Evolutionary conservation across 192 early-diverging fungal genomes (phyloP).

Genomic region (Linderina pennispora): DNA sequence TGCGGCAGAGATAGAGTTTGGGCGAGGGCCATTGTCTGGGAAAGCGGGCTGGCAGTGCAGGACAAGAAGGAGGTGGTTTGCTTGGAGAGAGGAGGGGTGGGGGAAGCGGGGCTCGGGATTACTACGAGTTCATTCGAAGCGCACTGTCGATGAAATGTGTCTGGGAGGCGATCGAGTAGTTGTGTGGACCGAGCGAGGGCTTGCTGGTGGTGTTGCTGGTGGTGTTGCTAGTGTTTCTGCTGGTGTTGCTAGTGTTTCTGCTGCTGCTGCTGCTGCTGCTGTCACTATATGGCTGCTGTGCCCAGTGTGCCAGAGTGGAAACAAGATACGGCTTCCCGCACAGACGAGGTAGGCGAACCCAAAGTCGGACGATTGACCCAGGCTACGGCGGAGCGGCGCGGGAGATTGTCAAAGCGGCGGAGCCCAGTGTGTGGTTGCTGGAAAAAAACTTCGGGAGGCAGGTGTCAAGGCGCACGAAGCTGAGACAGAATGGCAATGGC

Average conservation of each 20-base stretch:
- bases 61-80: background rate
- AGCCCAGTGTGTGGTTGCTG: background rate
- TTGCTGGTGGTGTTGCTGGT: background rate
- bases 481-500: background rate
- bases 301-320: background rate
- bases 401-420: background rate
- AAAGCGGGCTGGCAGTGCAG: background rate
- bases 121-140: constrained; percentile 10
- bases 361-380: background rate
- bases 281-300: background rate
- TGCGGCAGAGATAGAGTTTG: background rate
- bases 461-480: constrained; percentile 1
- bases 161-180: no score
- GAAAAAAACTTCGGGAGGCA: background rate
- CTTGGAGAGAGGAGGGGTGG: background rate
- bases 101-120: constrained; percentile 2
- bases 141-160: no score
- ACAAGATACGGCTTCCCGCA: no score
- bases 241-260: background rate
- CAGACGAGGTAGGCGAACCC: no score
- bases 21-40: background rate
- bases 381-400: background rate
- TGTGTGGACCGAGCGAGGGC: no score
- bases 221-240: background rate
- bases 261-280: background rate